These are phyloP conservation scores for Mycosphaerella arachidis DNA, from an alignment of 2,329 filamentous ascomycete genomes.

Conservation along the genomic window DNA sequence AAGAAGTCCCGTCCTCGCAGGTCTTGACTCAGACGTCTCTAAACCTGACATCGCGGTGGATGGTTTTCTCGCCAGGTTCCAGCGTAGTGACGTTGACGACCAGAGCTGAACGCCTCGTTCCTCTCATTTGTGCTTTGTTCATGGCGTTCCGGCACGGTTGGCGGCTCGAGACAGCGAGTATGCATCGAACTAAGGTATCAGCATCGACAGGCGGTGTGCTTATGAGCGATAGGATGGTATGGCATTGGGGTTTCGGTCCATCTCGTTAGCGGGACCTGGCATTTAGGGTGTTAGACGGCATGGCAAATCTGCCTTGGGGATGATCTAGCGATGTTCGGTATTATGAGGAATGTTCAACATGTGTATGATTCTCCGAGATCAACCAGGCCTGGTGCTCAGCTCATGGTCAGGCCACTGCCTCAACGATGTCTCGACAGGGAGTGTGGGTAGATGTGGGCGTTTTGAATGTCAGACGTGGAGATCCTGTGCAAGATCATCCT, in stretches of 20 bases:
- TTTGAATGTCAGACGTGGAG: not conserved
- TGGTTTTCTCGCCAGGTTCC: slow-evolving; percentile 16
- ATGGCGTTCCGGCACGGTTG: not conserved
- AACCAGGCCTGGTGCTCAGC: not conserved
- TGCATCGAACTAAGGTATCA: not conserved
- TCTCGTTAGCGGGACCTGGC: not conserved
- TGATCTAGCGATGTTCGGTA: not conserved
- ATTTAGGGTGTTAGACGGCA: not conserved
- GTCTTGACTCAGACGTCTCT: not conserved
- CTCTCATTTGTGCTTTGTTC: not conserved
- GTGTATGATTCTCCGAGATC: not conserved
- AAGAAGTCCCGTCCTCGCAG: slow-evolving; percentile 12
- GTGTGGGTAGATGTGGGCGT: not conserved
- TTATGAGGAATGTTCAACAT: not conserved
- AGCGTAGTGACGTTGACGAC: slow-evolving; percentile 15
- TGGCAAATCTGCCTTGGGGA: not conserved
- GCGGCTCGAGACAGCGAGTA: not conserved
- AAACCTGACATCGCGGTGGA: not conserved
- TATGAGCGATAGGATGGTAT: not conserved
- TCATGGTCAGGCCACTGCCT: not conserved
- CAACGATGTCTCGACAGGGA: not conserved
- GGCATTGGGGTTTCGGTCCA: not conserved
- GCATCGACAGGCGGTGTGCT: not conserved
- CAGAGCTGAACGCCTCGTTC: slow-evolving; percentile 6
- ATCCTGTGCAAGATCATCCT: too few relatives aligned